These are phyloP conservation scores for Cyclospora cayetanensis DNA, from an alignment of 169 alveolate species.

Conservation along the genomic window DNA sequence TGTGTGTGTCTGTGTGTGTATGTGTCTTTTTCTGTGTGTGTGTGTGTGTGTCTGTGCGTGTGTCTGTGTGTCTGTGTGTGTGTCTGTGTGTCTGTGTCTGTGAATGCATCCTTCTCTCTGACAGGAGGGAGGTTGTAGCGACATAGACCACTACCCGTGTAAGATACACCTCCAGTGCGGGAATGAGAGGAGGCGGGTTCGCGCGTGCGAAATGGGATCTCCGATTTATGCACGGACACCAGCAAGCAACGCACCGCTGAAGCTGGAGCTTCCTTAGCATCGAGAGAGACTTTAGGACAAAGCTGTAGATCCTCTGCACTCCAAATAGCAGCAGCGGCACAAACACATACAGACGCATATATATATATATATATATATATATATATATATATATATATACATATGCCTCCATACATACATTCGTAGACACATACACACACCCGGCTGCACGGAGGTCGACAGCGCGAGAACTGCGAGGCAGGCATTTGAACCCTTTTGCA, in stretches of 20 bases:
- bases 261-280: constrained; percentile 22
- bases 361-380: neutral
- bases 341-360: neutral
- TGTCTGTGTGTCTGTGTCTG: no score
- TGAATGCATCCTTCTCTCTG: no score
- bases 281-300: neutral
- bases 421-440: neutral
- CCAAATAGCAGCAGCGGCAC: neutral
- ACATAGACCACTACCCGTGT: neutral
- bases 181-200: neutral
- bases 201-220: no score
- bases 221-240: no score
- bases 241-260: no score
- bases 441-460: neutral
- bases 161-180: neutral
- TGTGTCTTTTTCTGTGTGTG: no score
- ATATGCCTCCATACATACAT: neutral
- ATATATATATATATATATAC: neutral
- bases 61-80: no score
- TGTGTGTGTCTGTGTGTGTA: no score
- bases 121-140: neutral
- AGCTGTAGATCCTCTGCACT: constrained; percentile 22
- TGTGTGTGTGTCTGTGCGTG: no score
- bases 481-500: no score
- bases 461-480: neutral